These are phyloP conservation scores for Amborella trichopoda DNA, from an alignment of 164 flowering plant species.

Conservation along the genomic window DNA sequence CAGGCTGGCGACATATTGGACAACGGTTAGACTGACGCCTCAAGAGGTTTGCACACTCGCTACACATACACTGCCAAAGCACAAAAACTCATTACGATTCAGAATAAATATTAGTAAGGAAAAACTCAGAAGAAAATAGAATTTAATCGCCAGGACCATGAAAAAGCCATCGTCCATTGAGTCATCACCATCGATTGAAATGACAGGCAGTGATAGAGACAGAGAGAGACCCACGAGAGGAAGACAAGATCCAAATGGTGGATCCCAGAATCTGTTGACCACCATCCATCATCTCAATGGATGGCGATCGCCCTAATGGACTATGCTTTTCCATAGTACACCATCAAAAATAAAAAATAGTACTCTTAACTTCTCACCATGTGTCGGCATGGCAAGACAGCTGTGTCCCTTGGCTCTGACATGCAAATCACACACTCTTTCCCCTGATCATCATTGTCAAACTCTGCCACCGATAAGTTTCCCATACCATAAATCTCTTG, in stretches of 20 bases:
- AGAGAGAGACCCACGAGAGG: neutral
- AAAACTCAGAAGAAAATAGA: neutral
- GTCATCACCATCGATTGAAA: too few species aligned
- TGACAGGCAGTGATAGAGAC: neutral
- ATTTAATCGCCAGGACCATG: neutral
- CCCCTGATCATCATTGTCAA: constrained; percentile 38
- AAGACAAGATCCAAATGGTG: neutral
- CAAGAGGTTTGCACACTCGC: constrained; percentile 70
- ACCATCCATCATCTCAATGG: neutral
- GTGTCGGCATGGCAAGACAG: constrained; percentile 90
- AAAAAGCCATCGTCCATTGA: neutral
- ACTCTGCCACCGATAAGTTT: constrained; percentile 32
- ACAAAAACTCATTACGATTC: constrained; percentile 6
- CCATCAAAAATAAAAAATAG: too few species aligned
- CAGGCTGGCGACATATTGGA: constrained; percentile 81
- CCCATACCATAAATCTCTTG: constrained; percentile 79
- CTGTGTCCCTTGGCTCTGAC: constrained; percentile 83
- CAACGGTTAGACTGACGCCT: constrained; percentile 64
- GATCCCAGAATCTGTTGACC: neutral
- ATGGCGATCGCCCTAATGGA: too few species aligned
- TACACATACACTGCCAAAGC: constrained; percentile 68
- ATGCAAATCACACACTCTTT: constrained; percentile 89
- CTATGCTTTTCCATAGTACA: too few species aligned
- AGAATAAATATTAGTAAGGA: constrained; percentile 3
- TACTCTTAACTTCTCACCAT: constrained; percentile 72